phyloP scores from a whole-genome alignment of 75 land plant genomes.

The Cunninghamia lanceolata region DNA sequence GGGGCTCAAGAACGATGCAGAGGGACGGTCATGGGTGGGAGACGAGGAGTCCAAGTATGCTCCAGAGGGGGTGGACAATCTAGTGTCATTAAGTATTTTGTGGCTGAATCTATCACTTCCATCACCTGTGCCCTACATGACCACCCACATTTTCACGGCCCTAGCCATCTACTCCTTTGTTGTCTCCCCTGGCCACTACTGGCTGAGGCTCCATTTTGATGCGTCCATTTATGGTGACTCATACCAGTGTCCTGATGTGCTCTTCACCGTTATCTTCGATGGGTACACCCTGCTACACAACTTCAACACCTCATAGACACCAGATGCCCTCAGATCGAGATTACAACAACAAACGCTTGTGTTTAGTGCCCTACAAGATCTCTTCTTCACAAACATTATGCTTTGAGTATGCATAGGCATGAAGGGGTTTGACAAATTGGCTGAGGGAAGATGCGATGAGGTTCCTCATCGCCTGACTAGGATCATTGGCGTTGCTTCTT shows the following conservation, averaged over 20 bases:
- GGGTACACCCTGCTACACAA: constrained; percentile 41
- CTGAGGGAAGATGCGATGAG: no score
- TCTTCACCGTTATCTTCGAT: constrained; percentile 53
- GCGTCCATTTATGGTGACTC: constrained; percentile 33
- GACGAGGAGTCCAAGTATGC: constrained; percentile 17
- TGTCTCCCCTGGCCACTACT: constrained; percentile 53
- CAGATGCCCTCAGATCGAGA: constrained; percentile 46
- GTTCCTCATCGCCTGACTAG: no score
- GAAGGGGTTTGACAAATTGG: no score
- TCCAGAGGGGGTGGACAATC: constrained; percentile 7
- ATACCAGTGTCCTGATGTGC: constrained; percentile 19
- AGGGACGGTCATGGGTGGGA: no score
- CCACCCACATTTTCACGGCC: constrained; percentile 58
- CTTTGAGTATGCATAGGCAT: no score
- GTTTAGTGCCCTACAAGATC: no score
- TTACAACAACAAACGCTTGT: no score
- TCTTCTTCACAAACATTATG: no score
- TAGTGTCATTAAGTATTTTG: neutral
- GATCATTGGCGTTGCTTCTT: no score
- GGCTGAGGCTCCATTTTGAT: constrained; percentile 69
- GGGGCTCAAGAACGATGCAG: constrained; percentile 24
- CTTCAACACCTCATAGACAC: constrained; percentile 46
- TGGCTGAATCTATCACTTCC: constrained; percentile 38
- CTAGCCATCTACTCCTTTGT: constrained; percentile 56
- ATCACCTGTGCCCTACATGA: constrained; percentile 43